These are phyloP conservation scores for Xylaria palmicola DNA, from an alignment of 495 filamentous ascomycete genomes.

Conservation along the genomic window DNA sequence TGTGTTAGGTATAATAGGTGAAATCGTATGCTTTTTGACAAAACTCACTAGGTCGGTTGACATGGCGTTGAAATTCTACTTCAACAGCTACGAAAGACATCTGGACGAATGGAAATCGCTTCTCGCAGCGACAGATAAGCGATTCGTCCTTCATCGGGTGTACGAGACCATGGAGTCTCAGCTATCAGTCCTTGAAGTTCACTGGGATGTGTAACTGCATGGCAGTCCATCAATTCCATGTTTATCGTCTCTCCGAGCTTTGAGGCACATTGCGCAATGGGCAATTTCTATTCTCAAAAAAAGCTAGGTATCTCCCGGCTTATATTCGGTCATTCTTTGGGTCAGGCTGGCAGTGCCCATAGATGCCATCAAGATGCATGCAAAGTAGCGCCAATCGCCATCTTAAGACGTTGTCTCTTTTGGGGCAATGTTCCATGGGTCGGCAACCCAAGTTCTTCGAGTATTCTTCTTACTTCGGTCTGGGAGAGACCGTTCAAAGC, in stretches of 20 bases:
- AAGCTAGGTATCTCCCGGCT: conserved; percentile 8
- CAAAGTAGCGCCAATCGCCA: too few species aligned
- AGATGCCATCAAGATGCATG: too few species aligned
- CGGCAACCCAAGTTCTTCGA: too few species aligned
- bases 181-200: conserved; percentile 15
- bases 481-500: too few species aligned
- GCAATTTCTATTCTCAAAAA: conserved; percentile 12
- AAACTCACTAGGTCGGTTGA: conserved; percentile 16
- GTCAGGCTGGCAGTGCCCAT: conserved; percentile 11
- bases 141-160: conserved; percentile 18
- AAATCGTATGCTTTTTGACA: conserved; percentile 2
- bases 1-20: not conserved
- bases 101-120: conserved; percentile 22
- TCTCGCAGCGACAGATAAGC: conserved; percentile 17
- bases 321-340: conserved; percentile 10
- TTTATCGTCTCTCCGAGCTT: conserved; percentile 8
- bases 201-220: conserved; percentile 17
- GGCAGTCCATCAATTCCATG: conserved; percentile 9
- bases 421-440: too few species aligned
- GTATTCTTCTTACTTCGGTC: too few species aligned
- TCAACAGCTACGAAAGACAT: conserved; percentile 14
- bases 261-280: conserved; percentile 9
- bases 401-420: too few species aligned
- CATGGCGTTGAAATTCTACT: conserved; percentile 12
- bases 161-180: conserved; percentile 13